Percentiles rank a stretch among this genome's conserved stretches.
phyloP scores from a whole-genome alignment of 495 filamentous ascomycete species.

The Alectoria sarmentosa region DNA sequence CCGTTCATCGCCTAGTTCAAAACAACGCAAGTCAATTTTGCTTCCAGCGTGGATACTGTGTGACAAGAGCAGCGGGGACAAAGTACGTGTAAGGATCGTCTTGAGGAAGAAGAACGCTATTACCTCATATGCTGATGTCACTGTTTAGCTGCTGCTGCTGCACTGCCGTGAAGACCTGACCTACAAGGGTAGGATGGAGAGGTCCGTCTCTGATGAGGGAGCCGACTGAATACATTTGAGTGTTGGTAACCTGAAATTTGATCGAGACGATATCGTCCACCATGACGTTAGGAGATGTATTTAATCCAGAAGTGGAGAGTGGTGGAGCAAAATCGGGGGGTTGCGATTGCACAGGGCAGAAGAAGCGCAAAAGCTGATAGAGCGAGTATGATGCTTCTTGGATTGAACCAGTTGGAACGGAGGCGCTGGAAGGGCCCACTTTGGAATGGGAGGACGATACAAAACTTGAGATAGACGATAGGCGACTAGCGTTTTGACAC shows the following conservation, averaged over 20 bases:
- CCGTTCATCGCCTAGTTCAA: not conserved
- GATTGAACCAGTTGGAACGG: not conserved
- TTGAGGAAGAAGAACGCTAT: no score
- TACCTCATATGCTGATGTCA: not conserved
- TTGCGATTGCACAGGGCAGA: not conserved
- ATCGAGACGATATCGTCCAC: not conserved
- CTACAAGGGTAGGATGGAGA: not conserved
- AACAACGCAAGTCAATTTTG: not conserved
- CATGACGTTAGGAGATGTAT: not conserved
- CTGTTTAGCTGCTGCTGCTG: not conserved
- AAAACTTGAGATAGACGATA: not conserved
- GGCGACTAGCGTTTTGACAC: no score
- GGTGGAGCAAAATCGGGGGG: not conserved
- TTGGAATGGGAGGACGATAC: not conserved
- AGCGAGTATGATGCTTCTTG: not conserved
- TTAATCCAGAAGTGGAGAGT: not conserved
- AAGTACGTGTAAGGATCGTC: not conserved
- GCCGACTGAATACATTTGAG: no score
- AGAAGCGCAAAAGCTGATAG: not conserved
- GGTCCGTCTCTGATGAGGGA: no score
- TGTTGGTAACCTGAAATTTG: no score
- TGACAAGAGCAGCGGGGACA: not conserved
- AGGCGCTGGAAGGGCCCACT: not conserved
- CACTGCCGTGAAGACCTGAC: not conserved
- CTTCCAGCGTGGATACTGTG: not conserved